These are phyloP conservation scores for Colletotrichum sp. DNA, from an alignment of 2,329 filamentous ascomycete genomes.

Conservation along the genomic window DNA sequence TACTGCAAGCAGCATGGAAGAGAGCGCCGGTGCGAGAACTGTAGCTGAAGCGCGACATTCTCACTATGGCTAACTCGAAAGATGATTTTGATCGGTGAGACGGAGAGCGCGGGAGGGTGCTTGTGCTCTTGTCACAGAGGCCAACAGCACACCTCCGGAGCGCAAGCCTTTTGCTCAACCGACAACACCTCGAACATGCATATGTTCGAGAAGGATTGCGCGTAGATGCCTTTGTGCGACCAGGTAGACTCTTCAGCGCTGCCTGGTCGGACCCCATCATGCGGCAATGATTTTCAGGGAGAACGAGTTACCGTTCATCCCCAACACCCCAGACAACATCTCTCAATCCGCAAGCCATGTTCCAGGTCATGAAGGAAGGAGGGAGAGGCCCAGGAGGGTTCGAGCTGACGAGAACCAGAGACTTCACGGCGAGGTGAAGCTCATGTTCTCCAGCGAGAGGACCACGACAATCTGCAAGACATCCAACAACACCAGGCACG, in stretches of 20 bases:
- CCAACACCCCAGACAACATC: constrained; percentile 75
- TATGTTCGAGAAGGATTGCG: constrained; percentile 55
- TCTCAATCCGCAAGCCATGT: constrained; percentile 58
- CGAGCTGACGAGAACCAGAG: constrained; percentile 70
- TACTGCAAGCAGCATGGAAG: constrained; percentile 60
- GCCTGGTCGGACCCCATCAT: constrained; percentile 30
- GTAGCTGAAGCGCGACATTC: constrained; percentile 91
- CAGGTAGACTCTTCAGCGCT: constrained; percentile 30
- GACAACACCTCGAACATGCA: constrained; percentile 70
- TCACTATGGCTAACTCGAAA: constrained; percentile 86
- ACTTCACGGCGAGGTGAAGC: constrained; percentile 41
- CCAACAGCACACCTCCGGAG: background rate
- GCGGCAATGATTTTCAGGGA: constrained; percentile 78
- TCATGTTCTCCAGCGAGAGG: constrained; percentile 71
- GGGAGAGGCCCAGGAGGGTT: constrained; percentile 71
- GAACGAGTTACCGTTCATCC: constrained; percentile 73
- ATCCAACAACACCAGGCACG: constrained; percentile 49
- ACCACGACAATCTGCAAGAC: constrained; percentile 77
- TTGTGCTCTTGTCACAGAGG: constrained; percentile 12
- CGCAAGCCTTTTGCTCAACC: constrained; percentile 59
- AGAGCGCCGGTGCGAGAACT: constrained; percentile 90
- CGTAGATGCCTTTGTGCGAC: constrained; percentile 40
- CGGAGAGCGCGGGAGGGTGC: background rate
- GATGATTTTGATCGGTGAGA: constrained; percentile 82
- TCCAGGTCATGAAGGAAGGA: constrained; percentile 51